Base-by-base conservation (phyloP, 208 protist genomes). In the Lotmaria passim region DNA sequence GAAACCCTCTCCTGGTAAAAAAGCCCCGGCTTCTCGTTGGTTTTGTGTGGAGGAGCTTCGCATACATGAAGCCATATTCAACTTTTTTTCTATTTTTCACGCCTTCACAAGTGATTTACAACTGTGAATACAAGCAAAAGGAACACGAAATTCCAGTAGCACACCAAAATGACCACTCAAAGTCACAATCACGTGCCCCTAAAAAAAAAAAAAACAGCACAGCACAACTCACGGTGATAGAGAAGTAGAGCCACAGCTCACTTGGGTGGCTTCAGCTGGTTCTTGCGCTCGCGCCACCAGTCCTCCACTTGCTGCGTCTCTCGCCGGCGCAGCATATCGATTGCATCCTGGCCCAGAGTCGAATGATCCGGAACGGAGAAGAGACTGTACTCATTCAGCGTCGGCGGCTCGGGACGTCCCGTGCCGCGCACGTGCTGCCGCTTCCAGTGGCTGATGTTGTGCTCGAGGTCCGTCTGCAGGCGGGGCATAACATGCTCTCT, bases 401-500 rank as follows among this genome's bases (percentile, higher is more conserved):
- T 79, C 39, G 82, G 79, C 4, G 78, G 59, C 7, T 43, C 56
- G 17, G 68, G 68, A 39, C 76, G 48, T 8, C 61, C 56, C 23
- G 72, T 68, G n/a, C 82, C 82, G 23, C 57, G 50, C 30, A 67
- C 72, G 50, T 87, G 81, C 39, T 87, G 74, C 24, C 75, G 56
- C 78, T 93, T 95, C 62, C 85, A 84, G 62, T 93, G 74, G 12
- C 68, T 64, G 7, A 93, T 48, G 62, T 95, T 93, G 70, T 87
- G 75, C 75, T 89, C 86, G 44, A 93, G 28, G 52, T 95, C 90
- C n/a, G 90, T 87, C 47, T 93, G 90, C 63, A 92, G 38, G 14
- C 72, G 73, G 31, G 87, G 87, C 73, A 81, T 51, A n/a, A 96
- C 86, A 65, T 90, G 63, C 48, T 81, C 58, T 69, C 81, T 73